phyloP scores from a whole-genome alignment of 108 stramenopile species.

The Nitzschia putrida region DNA sequence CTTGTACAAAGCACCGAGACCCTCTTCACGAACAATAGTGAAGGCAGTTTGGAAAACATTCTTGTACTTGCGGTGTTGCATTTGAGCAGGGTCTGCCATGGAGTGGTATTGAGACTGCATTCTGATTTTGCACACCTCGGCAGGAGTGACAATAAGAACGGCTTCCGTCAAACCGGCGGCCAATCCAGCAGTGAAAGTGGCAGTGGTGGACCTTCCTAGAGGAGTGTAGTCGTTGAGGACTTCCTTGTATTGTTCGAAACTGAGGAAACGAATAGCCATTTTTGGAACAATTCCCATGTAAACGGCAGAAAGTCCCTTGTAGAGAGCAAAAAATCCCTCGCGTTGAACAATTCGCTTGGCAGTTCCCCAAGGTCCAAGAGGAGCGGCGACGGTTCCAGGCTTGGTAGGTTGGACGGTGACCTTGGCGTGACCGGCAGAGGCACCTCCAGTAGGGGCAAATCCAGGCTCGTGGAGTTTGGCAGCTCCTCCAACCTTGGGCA shows the following conservation, averaged over 20 bases:
- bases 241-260: conserved; percentile 88
- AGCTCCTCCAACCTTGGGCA: neutral
- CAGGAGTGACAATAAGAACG: conserved; percentile 68
- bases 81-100: conserved; percentile 81
- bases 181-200: conserved; percentile 88
- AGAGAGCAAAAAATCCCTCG: conserved; percentile 93
- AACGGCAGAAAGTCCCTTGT: conserved; percentile 97
- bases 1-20: conserved; percentile 90
- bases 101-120: conserved; percentile 92
- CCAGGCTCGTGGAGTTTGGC: conserved; percentile 26
- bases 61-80: conserved; percentile 80
- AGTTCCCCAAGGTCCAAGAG: conserved; percentile 79
- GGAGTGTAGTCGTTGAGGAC: conserved; percentile 6
- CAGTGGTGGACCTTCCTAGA: conserved; percentile 24
- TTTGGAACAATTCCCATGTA: conserved; percentile 95
- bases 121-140: conserved; percentile 93
- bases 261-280: conserved; percentile 97
- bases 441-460: conserved; percentile 4
- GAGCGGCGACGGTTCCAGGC: conserved; percentile 43
- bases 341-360: conserved; percentile 83
- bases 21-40: conserved; percentile 90
- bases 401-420: conserved; percentile 22
- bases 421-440: conserved; percentile 13
- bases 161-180: conserved; percentile 88
- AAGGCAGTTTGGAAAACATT: conserved; percentile 92